These are phyloP conservation scores for Magnolia changhungtana DNA, from an alignment of 164 flowering plant species.

Conservation along the genomic window DNA sequence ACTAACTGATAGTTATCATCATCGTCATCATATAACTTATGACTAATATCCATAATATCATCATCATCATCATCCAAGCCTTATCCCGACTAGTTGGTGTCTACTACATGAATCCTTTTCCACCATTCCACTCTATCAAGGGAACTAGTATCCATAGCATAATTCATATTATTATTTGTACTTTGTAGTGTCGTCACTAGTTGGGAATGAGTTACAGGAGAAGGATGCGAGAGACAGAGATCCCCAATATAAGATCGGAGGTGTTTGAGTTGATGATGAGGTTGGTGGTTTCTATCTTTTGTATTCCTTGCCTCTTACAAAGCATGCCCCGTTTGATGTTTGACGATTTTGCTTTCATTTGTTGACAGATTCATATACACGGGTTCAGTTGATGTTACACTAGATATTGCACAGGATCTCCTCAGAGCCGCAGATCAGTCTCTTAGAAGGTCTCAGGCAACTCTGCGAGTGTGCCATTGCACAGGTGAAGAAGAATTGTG, in stretches of 20 bases:
- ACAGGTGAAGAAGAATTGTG: conserved; percentile 31
- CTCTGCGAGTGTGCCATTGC: conserved; percentile 64
- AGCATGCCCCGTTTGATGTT: neutral
- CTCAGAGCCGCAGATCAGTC: conserved; percentile 73
- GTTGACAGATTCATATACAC: conserved; percentile 64
- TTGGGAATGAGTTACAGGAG: conserved; percentile 49
- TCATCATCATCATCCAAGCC: too few relatives aligned
- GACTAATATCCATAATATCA: too few relatives aligned
- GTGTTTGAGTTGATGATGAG: conserved; percentile 82
- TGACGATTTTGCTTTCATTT: neutral
- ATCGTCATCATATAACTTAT: too few relatives aligned
- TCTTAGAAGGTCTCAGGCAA: conserved; percentile 67
- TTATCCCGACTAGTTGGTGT: too few relatives aligned
- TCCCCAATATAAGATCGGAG: conserved; percentile 89
- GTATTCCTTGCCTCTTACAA: neutral
- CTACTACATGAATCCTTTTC: too few relatives aligned
- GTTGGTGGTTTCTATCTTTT: conserved; percentile 21
- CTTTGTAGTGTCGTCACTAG: too few relatives aligned
- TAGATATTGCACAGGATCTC: conserved; percentile 68
- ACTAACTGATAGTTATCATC: too few relatives aligned
- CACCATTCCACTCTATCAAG: too few relatives aligned
- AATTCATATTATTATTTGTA: too few relatives aligned
- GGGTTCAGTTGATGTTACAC: conserved; percentile 53
- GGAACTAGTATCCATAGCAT: too few relatives aligned
- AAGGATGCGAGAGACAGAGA: conserved; percentile 91